Evolutionary conservation across 495 filamentous ascomycete genomes (phyloP).

Genomic region (Aspergillus saccharolyticus): DNA sequence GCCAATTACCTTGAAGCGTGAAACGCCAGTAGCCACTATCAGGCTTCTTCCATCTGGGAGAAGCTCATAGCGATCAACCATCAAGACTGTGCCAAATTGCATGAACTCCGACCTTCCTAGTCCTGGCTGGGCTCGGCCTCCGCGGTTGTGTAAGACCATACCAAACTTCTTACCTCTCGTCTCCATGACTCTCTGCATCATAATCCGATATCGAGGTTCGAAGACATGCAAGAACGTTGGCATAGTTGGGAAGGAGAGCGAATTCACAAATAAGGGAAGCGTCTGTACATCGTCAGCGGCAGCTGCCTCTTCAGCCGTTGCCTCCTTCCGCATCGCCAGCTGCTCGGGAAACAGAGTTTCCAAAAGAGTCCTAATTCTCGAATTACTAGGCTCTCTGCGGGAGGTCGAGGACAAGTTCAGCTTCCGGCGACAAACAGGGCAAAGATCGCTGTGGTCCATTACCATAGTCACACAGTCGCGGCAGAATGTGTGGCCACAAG

Average conservation of each 20-base stretch:
- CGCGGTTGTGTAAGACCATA: conserved; percentile 70
- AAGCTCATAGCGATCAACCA: conserved; percentile 65
- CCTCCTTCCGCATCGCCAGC: conserved; percentile 51
- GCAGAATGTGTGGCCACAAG: conserved; percentile 88
- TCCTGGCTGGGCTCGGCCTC: conserved; percentile 49
- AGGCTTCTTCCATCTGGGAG: conserved; percentile 77
- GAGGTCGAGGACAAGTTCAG: conserved; percentile 57
- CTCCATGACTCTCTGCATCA: conserved; percentile 76
- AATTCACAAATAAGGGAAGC: conserved; percentile 75
- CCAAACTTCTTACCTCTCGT: conserved; percentile 68
- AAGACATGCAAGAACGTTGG: conserved; percentile 87
- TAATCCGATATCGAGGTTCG: conserved; percentile 81
- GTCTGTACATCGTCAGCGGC: conserved; percentile 50
- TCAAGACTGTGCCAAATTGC: conserved; percentile 72
- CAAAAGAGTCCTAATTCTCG: conserved; percentile 54
- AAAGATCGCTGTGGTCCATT: conserved; percentile 68
- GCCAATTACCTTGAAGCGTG: conserved; percentile 65
- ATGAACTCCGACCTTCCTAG: conserved; percentile 57
- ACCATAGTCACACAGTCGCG: conserved; percentile 68
- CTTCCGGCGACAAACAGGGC: conserved; percentile 69
- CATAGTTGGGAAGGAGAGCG: conserved; percentile 73
- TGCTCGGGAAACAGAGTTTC: conserved; percentile 61
- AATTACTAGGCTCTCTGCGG: conserved; percentile 54
- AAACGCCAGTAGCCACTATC: conserved; percentile 67
- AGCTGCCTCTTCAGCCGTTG: conserved; percentile 45